Evolutionary conservation across 306 rosid genomes (phyloP).

Genomic region (Quercus berberidifolia): DNA sequence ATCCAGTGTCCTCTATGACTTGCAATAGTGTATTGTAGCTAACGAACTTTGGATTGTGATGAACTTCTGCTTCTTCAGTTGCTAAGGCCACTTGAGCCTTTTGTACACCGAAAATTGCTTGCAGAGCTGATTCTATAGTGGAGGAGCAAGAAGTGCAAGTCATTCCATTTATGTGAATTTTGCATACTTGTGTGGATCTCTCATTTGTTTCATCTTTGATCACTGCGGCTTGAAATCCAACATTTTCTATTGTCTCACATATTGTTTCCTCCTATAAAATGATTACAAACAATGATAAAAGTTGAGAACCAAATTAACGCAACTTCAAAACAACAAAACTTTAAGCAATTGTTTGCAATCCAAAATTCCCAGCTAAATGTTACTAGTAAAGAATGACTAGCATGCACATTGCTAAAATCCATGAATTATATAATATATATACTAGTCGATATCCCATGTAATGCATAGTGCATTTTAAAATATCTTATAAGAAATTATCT

Average conservation of each 20-base stretch:
- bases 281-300: neutral
- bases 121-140: slow-evolving; percentile 56
- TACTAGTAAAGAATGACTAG: neutral
- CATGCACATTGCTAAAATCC: too few relatives aligned
- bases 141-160: slow-evolving; percentile 78
- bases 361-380: neutral
- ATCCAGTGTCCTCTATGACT: slow-evolving; percentile 54
- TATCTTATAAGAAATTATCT: too few relatives aligned
- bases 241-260: slow-evolving; percentile 62
- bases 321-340: neutral
- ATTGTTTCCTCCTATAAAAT: slow-evolving; percentile 54
- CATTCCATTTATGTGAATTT: slow-evolving; percentile 67
- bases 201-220: slow-evolving; percentile 24
- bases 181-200: slow-evolving; percentile 49
- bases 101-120: slow-evolving; percentile 45
- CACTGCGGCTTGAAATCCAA: slow-evolving; percentile 62
- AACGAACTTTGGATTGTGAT: slow-evolving; percentile 49
- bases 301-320: neutral
- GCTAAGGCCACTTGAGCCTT: slow-evolving; percentile 68
- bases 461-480: too few relatives aligned
- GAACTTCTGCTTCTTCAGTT: slow-evolving; percentile 72
- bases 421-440: too few relatives aligned
- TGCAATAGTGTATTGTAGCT: slow-evolving; percentile 36
- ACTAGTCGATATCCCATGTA: too few relatives aligned
- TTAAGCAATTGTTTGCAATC: neutral